These are phyloP conservation scores for Primulina tabacum DNA, from an alignment of 257 asterid genomes.

Conservation along the genomic window DNA sequence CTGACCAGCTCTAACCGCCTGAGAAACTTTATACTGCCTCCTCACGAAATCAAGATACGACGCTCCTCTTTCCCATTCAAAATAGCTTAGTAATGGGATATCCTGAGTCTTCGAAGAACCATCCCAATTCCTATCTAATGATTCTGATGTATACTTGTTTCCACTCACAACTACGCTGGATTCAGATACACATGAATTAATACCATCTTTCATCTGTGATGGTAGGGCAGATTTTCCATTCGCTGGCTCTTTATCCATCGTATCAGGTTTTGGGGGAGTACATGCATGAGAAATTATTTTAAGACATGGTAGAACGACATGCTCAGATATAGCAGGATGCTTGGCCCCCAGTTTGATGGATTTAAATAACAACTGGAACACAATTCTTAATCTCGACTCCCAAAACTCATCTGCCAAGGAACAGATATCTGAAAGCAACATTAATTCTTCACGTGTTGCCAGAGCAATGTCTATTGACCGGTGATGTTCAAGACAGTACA, in stretches of 20 bases:
- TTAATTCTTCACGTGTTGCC: constrained; percentile 91
- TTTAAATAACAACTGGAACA: constrained; percentile 86
- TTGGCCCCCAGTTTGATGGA: constrained; percentile 94
- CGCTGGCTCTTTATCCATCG: constrained; percentile 69
- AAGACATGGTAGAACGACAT: constrained; percentile 91
- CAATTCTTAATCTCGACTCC: constrained; percentile 93
- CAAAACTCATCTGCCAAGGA: constrained; percentile 95
- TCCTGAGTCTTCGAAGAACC: constrained; percentile 77
- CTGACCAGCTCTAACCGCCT: constrained; percentile 64
- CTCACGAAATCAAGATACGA: constrained; percentile 98
- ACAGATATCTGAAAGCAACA: constrained; percentile 89
- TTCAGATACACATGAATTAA: constrained; percentile 47
- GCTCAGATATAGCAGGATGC: constrained; percentile 99
- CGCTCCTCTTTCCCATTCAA: constrained; percentile 98
- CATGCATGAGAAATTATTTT: constrained; percentile 91
- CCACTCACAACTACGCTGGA: constrained; percentile 49
- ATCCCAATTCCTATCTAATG: constrained; percentile 71
- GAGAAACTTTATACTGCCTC: constrained; percentile 91
- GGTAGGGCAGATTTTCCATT: constrained; percentile 56
- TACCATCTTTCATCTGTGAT: constrained; percentile 64
- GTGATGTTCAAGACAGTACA: constrained; percentile 97
- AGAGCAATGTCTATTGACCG: constrained; percentile 95
- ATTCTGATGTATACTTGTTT: constrained; percentile 49
- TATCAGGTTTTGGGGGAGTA: constrained; percentile 96
- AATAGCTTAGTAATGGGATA: constrained; percentile 77